Evolutionary conservation across 495 filamentous ascomycete genomes (phyloP).

Genomic region (Penicillium malachiteum): DNA sequence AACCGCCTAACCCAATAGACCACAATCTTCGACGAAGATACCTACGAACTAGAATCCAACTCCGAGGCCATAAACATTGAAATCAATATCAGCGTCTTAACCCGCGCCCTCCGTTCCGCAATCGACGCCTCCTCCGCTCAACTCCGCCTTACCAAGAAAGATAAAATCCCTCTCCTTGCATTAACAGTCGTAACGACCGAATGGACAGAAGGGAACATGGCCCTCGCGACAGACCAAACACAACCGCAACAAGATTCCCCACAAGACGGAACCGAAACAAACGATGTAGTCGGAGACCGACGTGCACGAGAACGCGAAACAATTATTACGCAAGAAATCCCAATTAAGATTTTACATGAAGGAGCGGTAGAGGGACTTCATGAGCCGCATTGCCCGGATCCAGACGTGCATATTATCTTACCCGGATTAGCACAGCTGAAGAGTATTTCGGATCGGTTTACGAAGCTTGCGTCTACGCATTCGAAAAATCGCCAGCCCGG

Average conservation of each 20-base stretch:
- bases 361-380: conserved; percentile 79
- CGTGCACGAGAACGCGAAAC: conserved; percentile 68
- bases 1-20: conserved; percentile 46
- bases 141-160: conserved; percentile 89
- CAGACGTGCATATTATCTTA: conserved; percentile 90
- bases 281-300: conserved; percentile 48
- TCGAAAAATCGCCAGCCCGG: conserved; percentile 24
- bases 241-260: conserved; percentile 11
- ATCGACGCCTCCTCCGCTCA: conserved; percentile 70
- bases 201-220: conserved; percentile 45
- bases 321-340: conserved; percentile 91
- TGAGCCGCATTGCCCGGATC: conserved; percentile 85
- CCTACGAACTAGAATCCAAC: conserved; percentile 81
- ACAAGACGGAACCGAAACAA: background rate
- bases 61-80: conserved; percentile 88
- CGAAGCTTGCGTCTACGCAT: conserved; percentile 60
- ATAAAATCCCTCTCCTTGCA: conserved; percentile 76
- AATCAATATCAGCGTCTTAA: conserved; percentile 75
- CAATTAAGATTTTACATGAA: conserved; percentile 82
- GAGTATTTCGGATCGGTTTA: conserved; percentile 89
- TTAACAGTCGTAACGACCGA: conserved; percentile 72
- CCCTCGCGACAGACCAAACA: conserved; percentile 39
- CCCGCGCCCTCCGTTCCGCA: conserved; percentile 84
- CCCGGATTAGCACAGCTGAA: conserved; percentile 83
- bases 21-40: conserved; percentile 74